A percentile compares a stretch with the other conserved stretches of the same genome.
Evolutionary conservation across 805 yeast genomes (phyloP).

Genomic region (Barnettozyma sp.): DNA sequence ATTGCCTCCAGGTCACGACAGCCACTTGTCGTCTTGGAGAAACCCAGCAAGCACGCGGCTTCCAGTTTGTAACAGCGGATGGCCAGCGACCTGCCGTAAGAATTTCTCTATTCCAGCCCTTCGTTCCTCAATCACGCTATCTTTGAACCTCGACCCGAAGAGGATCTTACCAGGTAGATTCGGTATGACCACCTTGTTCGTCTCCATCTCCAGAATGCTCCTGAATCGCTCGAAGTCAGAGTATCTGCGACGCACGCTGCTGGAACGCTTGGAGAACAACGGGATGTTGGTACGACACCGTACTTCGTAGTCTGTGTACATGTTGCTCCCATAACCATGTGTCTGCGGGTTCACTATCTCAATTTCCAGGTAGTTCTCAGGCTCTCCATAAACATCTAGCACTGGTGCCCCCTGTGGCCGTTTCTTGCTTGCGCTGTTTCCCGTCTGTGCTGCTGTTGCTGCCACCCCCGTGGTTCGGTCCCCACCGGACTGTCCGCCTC

Average conservation of each 20-base stretch:
- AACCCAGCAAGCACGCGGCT: slow-evolving; percentile 71
- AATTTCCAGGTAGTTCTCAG: slow-evolving; percentile 88
- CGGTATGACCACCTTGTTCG: slow-evolving; percentile 77
- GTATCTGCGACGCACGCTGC: slow-evolving; percentile 77
- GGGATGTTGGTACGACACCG: slow-evolving; percentile 89
- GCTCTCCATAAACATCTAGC: slow-evolving; percentile 88
- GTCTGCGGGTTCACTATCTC: slow-evolving; percentile 80
- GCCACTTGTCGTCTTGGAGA: slow-evolving; percentile 84
- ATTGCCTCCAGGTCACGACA: no score
- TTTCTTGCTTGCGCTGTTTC: slow-evolving; percentile 30
- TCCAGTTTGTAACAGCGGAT: slow-evolving; percentile 88
- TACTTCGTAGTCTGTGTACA: slow-evolving; percentile 90
- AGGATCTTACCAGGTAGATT: slow-evolving; percentile 81
- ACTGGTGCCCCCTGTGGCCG: no score
- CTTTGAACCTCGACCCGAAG: slow-evolving; percentile 65
- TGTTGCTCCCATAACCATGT: slow-evolving; percentile 56
- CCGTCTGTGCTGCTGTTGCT: slow-evolving; percentile 8
- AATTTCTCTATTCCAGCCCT: slow-evolving; percentile 80
- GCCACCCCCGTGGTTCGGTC: slow-evolving; percentile 10
- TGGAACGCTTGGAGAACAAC: slow-evolving; percentile 57
- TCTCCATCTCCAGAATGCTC: slow-evolving; percentile 65
- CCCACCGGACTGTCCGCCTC: background rate
- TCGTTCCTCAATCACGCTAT: slow-evolving; percentile 76
- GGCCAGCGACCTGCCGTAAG: slow-evolving; percentile 76
- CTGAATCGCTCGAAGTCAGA: slow-evolving; percentile 83